Base-by-base conservation (phyloP, 257 asterid species). In the Echium plantagineum region DNA sequence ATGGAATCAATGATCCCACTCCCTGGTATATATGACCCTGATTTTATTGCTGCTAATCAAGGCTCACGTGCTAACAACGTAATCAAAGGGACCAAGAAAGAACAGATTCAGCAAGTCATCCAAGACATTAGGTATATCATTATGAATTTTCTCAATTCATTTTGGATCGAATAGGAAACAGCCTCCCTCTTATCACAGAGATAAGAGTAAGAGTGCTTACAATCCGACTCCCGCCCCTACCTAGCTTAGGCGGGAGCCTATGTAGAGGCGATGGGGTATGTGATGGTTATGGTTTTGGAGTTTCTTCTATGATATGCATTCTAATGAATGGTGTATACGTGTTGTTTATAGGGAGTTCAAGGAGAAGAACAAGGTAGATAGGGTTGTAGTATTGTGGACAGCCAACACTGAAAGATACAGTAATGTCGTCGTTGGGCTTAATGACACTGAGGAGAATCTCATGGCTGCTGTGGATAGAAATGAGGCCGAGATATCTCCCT, bases 1-100 rank as follows among this genome's bases (percentile, higher is more conserved):
- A 86, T 93, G 98, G 98, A 93, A 62, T 84, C 86, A 66, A 81
- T 93, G 96, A 94, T 84, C 81, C 98, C 98, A 22, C 98, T 93
- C 62, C 98, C 98, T 1, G 98, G 98, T 58, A 83, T 93, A 83
- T 93, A 77, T 74, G 81, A 84, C 54, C 78, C 98, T 24, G 98
- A 93, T 83, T 93, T 93, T 90, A 93, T 93, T 49, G 98, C 98
- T 48, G 98, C 98, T 21, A 93, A 93, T 66, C 98, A 93, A 77
- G 96, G 86, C 20, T 56, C 93, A 17, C 97, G 98, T 63, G 98
- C 95, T 61, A 77, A 93, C 84, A 80, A 86, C 66, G 68, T 84
- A 63, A 86, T 93, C 76, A 83, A 80, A 63, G 98, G 98, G 42
- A 82, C 96, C 73, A 81, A 81, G 85, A 78, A 81, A 71, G 87